Conservation (phyloP, 768 basidiomycete species). For the Tricholoma furcatifolium region DNA sequence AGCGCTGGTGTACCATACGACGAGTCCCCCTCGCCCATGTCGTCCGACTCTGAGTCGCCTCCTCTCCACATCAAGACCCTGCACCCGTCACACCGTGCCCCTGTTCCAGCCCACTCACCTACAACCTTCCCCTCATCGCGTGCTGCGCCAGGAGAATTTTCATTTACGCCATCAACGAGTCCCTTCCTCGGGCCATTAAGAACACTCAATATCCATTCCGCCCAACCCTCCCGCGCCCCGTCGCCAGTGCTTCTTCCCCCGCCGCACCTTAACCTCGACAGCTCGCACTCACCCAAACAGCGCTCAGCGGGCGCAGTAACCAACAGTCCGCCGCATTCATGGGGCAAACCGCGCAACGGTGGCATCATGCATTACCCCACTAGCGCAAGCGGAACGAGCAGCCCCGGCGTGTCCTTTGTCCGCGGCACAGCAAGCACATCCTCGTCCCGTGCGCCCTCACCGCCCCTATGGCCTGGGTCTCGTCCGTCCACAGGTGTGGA, state of each 20-base stretch:
- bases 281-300: constrained; percentile 2
- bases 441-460: constrained; percentile 62
- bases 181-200: constrained; percentile 80
- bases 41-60: constrained; percentile 61
- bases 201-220: constrained; percentile 72
- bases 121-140: constrained; percentile 29
- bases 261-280: constrained; percentile 29
- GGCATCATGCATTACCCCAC: constrained; percentile 8
- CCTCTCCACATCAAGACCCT: constrained; percentile 30
- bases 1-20: constrained; percentile 35
- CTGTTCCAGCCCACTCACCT: constrained; percentile 27
- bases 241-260: constrained; percentile 70
- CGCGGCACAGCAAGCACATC: constrained; percentile 36
- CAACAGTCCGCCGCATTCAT: constrained; percentile 3
- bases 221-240: constrained; percentile 68
- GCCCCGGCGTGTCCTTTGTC: constrained; percentile 49
- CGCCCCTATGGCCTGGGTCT: constrained; percentile 52
- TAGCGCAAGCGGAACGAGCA: constrained; percentile 40
- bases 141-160: constrained; percentile 32
- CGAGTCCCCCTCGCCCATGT: constrained; percentile 69
- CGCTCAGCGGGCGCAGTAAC: constrained; percentile 22
- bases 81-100: constrained; percentile 19
- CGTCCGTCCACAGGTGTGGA: constrained; percentile 21
- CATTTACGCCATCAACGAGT: constrained; percentile 70
- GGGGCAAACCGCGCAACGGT: not conserved